phyloP scores from a whole-genome alignment of 2,329 filamentous ascomycete genomes.

The Orbilia ellipsospora region DNA sequence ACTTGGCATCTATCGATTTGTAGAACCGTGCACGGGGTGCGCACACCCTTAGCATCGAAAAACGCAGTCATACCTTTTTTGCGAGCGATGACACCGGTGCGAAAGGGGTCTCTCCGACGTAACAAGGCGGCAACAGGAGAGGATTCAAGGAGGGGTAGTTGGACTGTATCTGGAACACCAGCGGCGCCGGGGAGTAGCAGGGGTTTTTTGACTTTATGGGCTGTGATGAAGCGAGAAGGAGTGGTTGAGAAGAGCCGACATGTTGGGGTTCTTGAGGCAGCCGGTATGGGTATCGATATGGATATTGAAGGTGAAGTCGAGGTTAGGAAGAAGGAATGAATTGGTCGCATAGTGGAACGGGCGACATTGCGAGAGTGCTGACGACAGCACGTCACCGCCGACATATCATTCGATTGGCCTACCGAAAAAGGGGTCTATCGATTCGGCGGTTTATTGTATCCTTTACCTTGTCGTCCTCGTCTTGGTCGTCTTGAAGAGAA shows the following conservation, averaged over 20 bases:
- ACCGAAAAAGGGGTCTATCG: not conserved
- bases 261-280: conserved; percentile 56
- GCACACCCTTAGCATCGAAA: conserved; percentile 79
- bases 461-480: too few relatives aligned
- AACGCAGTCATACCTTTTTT: conserved; percentile 98
- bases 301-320: conserved; percentile 23
- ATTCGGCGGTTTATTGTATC: not conserved
- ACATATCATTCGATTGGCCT: conserved; percentile 42
- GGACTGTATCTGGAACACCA: conserved; percentile 65
- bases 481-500: too few relatives aligned
- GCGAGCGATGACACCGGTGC: conserved; percentile 83
- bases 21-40: conserved; percentile 88
- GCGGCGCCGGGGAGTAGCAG: conserved; percentile 70
- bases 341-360: conserved; percentile 23
- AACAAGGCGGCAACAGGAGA: conserved; percentile 71
- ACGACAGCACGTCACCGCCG: conserved; percentile 52
- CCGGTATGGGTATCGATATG: conserved; percentile 29
- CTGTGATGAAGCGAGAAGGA: conserved; percentile 54
- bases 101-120: conserved; percentile 71
- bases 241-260: conserved; percentile 59
- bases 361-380: conserved; percentile 36
- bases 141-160: conserved; percentile 66
- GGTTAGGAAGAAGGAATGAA: conserved; percentile 56
- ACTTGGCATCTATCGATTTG: conserved; percentile 94
- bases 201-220: conserved; percentile 59